Conservation (phyloP, 140 eudicot genomes). For the Ambrosia hybrid region DNA sequence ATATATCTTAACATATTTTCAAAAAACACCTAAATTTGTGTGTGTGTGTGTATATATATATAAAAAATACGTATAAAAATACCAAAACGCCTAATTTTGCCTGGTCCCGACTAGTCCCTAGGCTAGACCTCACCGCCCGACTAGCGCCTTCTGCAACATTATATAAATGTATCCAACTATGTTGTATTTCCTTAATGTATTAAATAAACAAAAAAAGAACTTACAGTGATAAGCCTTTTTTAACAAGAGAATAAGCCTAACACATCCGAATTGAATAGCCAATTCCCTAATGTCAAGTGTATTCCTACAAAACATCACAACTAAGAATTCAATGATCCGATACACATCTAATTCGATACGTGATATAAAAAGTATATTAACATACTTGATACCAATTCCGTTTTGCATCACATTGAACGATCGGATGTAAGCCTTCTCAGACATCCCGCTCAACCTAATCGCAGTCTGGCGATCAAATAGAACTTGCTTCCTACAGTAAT, state of each 20-base stretch:
- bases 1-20: too few relatives aligned
- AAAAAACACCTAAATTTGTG: too few relatives aligned
- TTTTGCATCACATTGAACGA: slow-evolving; percentile 79
- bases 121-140: too few relatives aligned
- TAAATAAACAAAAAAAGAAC: slow-evolving; percentile 7
- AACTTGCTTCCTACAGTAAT: slow-evolving; percentile 55
- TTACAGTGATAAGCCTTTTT: slow-evolving; percentile 72
- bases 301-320: slow-evolving; percentile 48
- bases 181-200: background rate
- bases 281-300: slow-evolving; percentile 76
- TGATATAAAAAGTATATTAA: background rate
- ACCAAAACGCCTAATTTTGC: too few relatives aligned
- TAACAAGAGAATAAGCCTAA: slow-evolving; percentile 75
- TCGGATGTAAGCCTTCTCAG: slow-evolving; percentile 75
- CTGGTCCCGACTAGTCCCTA: too few relatives aligned
- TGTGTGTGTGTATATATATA: too few relatives aligned
- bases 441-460: slow-evolving; percentile 71
- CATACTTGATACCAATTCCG: slow-evolving; percentile 76
- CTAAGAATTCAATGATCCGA: background rate
- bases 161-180: too few relatives aligned
- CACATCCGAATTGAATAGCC: slow-evolving; percentile 91
- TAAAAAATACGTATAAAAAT: too few relatives aligned
- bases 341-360: too few relatives aligned
- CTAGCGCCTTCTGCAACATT: too few relatives aligned
- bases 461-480: slow-evolving; percentile 68